A percentile compares a stretch with the other conserved stretches of the same genome.
Evolutionary conservation across 139 green algal species (phyloP).

Genomic region (Desmodesmus armatus): DNA sequence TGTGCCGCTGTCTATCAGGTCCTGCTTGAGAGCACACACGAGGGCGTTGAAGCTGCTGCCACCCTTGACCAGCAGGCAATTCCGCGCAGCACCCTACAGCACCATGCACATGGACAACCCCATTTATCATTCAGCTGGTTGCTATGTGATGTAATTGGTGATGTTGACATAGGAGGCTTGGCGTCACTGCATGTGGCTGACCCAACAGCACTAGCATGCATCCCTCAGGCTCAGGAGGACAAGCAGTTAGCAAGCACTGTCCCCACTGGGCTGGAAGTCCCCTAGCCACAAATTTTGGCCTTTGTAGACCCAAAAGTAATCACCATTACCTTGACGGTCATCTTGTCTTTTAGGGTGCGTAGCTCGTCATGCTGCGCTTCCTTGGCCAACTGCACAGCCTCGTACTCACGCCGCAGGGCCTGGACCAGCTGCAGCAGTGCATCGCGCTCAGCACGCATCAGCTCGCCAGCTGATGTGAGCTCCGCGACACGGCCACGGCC

Average conservation of each 20-base stretch:
- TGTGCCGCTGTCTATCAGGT: conserved; percentile 73
- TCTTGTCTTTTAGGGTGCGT: conserved; percentile 74
- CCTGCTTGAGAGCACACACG: conserved; percentile 90
- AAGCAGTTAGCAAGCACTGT: too few species aligned
- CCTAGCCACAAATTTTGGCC: too few species aligned
- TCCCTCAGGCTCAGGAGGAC: too few species aligned
- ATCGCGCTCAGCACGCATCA: conserved; percentile 83
- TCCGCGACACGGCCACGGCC: conserved; percentile 70
- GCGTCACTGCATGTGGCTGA: neutral
- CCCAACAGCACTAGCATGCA: too few species aligned
- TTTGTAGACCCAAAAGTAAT: too few species aligned
- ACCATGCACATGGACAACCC: neutral
- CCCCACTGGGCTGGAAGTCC: too few species aligned
- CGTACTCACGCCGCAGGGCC: conserved; percentile 76
- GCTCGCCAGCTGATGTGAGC: conserved; percentile 58
- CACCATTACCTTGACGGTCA: conserved; percentile 64
- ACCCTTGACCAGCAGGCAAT: conserved; percentile 88
- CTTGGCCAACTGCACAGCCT: conserved; percentile 71
- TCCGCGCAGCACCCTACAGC: conserved; percentile 74
- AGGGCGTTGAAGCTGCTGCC: conserved; percentile 90
- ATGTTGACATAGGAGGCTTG: neutral
- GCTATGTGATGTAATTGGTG: too few species aligned
- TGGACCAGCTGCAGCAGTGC: conserved; percentile 83
- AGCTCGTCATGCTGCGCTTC: conserved; percentile 79
- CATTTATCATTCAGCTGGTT: too few species aligned